phyloP scores from a whole-genome alignment of 1,284 basidiomycete genomes.

The Heterobasidion occidentale region DNA sequence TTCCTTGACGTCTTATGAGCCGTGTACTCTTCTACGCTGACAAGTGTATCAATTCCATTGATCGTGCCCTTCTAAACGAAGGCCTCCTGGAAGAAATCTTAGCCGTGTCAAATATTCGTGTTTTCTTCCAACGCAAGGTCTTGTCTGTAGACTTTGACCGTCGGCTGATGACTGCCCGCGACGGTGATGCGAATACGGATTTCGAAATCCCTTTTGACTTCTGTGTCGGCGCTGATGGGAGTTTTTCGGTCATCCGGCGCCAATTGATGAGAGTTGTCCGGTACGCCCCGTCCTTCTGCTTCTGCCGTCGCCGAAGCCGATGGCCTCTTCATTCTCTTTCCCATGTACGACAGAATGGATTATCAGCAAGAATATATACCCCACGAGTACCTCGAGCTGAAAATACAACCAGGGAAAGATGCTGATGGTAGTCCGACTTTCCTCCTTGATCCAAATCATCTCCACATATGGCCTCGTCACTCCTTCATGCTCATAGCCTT shows the following conservation, averaged over 20 bases:
- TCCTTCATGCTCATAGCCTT: conserved; percentile 99
- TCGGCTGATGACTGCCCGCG: conserved; percentile 41
- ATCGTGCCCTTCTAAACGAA: conserved; percentile 83
- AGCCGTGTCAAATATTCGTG: conserved; percentile 52
- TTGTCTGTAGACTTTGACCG: conserved; percentile 67
- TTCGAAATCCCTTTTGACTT: conserved; percentile 62
- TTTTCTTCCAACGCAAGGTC: conserved; percentile 81
- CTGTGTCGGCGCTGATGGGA: conserved; percentile 86
- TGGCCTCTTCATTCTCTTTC: conserved; percentile 17
- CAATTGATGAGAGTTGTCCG: conserved; percentile 88
- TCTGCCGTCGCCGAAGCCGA: conserved; percentile 11
- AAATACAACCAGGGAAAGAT: conserved; percentile 78
- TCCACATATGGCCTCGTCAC: conserved; percentile 98
- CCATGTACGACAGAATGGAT: conserved; percentile 65
- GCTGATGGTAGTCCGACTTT: conserved; percentile 58
- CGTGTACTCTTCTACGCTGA: conserved; percentile 14
- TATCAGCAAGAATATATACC: conserved; percentile 92
- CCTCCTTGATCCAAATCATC: conserved; percentile 87
- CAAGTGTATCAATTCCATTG: conserved; percentile 91
- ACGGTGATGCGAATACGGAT: conserved; percentile 36
- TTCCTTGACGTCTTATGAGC: conserved; percentile 12
- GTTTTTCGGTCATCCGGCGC: conserved; percentile 76
- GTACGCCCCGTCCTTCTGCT: conserved; percentile 39
- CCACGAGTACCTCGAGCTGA: conserved; percentile 94
- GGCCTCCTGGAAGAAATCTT: conserved; percentile 70